Percentiles rank a stretch among this genome's conserved stretches.
Evolutionary conservation across 1,284 basidiomycete species (phyloP).

Genomic region (Cutaneotrichosporon mucoides): DNA sequence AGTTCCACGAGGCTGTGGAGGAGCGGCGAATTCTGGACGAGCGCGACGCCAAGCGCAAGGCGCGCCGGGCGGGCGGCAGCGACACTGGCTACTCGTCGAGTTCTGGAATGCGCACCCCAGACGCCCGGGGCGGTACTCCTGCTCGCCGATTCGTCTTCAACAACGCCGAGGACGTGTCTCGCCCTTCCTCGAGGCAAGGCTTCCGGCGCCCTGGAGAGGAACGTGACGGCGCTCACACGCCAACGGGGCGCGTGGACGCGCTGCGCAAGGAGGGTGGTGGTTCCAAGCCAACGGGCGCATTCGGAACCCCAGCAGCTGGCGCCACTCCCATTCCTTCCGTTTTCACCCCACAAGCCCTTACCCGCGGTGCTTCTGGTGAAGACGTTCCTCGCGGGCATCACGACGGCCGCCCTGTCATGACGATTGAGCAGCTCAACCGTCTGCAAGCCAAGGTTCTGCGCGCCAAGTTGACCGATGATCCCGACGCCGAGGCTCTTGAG

Average conservation of each 20-base stretch:
- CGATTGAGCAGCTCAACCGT: slow-evolving; percentile 69
- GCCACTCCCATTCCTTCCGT: slow-evolving; percentile 80
- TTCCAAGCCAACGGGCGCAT: slow-evolving; percentile 8
- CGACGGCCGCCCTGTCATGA: slow-evolving; percentile 36
- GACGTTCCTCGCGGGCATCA: neutral
- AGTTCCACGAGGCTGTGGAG: slow-evolving; percentile 81
- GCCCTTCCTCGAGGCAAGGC: slow-evolving; percentile 66
- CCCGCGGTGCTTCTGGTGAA: slow-evolving; percentile 28
- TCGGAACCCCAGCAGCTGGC: slow-evolving; percentile 7
- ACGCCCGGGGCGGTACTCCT: slow-evolving; percentile 44
- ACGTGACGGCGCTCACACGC: slow-evolving; percentile 36
- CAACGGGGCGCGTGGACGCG: slow-evolving; percentile 28
- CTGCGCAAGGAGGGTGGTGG: slow-evolving; percentile 32
- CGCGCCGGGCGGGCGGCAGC: slow-evolving; percentile 42
- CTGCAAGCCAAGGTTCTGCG: slow-evolving; percentile 89
- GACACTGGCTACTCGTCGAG: slow-evolving; percentile 53
- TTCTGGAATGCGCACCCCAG: slow-evolving; percentile 45
- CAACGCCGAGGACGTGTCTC: slow-evolving; percentile 30
- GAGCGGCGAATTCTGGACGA: slow-evolving; percentile 82
- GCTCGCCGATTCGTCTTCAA: slow-evolving; percentile 48
- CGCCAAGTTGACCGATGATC: slow-evolving; percentile 73
- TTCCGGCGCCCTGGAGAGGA: slow-evolving; percentile 71
- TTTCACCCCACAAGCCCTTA: slow-evolving; percentile 64
- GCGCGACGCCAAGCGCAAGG: slow-evolving; percentile 58
- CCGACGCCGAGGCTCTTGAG: slow-evolving; percentile 70